Base-by-base conservation (phyloP, 768 basidiomycete species). In the Lepiota venenata region DNA sequence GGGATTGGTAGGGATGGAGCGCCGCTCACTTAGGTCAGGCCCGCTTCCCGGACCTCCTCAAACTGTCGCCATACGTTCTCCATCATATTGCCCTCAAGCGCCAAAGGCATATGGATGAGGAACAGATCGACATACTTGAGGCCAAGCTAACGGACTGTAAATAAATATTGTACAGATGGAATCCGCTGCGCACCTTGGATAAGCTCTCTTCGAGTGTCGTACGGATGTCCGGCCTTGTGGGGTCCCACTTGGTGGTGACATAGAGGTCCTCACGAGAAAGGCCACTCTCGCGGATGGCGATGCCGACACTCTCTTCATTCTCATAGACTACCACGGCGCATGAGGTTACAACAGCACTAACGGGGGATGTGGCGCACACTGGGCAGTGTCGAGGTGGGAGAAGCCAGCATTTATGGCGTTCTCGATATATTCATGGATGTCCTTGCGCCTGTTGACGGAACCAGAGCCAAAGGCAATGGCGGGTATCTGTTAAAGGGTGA, bases 71-170 rank as follows among this genome's bases (percentile, higher is more conserved):
- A 90, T 4, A 65, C 61, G 2, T 57, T 58, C 51, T 75, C 69
- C n/a, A n/a, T n/a, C n/a, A n/a, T 56, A 76, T 77, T 67, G 8
- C 61, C 57, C 12, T 65, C 55, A 8, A 75, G 8, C 57, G 1
- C 0, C 5, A 18, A 1, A n/a, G 86, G 84, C 3, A 39, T 39
- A 60, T 91, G 88, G 36, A 90, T 80, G 41, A 91, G 79, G 68
- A 90, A 91, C 9, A 91, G 66, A 62, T 91, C 87, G 4, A 91
- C 71, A 35, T 80, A 75, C 47, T 76, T 69, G 11, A 88, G 58
- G 0, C 79, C 81, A 10, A 91, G 78, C 86, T 90, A 58, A 60
- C 16, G 45, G 27, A 20, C 1, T 40, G 22, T 22, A 18, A 29
- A 10, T 52, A 35, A 16, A 38, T 25, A 21, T 20, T 9, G 42